These are phyloP conservation scores for Fraxinus nigra DNA, from an alignment of 305 asterid genomes.

Conservation along the genomic window DNA sequence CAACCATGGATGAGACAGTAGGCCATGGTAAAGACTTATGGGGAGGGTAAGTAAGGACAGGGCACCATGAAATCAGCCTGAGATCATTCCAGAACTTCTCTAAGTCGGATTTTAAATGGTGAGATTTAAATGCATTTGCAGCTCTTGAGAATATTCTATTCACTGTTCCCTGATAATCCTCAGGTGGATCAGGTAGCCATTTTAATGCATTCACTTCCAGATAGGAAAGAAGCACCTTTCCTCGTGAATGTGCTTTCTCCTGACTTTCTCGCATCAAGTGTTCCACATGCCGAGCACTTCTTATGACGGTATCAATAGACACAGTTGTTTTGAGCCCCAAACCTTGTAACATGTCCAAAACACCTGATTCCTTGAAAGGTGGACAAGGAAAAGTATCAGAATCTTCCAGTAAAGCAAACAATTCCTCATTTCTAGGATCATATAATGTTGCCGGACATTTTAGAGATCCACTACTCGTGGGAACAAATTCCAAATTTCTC, in stretches of 20 bases:
- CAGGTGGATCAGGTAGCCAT: slow-evolving; percentile 65
- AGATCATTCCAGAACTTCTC: slow-evolving; percentile 95
- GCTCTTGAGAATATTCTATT: slow-evolving; percentile 73
- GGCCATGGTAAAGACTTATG: slow-evolving; percentile 88
- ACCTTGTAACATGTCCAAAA: slow-evolving; percentile 82
- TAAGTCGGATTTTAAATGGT: slow-evolving; percentile 61
- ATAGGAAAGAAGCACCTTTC: slow-evolving; percentile 83
- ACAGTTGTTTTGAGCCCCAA: slow-evolving; percentile 90
- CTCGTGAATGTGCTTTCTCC: slow-evolving; percentile 68
- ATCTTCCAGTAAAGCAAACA: slow-evolving; percentile 81
- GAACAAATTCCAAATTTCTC: slow-evolving; percentile 69
- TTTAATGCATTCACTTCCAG: slow-evolving; percentile 85
- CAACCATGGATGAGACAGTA: slow-evolving; percentile 74
- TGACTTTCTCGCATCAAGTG: slow-evolving; percentile 58
- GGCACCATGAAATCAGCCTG: slow-evolving; percentile 92
- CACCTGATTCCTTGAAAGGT: slow-evolving; percentile 56
- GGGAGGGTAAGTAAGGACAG: slow-evolving; percentile 79
- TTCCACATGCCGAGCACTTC: slow-evolving; percentile 85
- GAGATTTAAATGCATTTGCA: slow-evolving; percentile 66
- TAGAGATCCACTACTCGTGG: slow-evolving; percentile 66
- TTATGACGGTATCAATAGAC: slow-evolving; percentile 73
- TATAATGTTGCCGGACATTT: slow-evolving; percentile 61
- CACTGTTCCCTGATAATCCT: slow-evolving; percentile 55
- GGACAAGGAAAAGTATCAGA: slow-evolving; percentile 77
- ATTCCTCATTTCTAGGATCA: slow-evolving; percentile 94